Conservation (phyloP, 2,329 filamentous ascomycete species). For the Knufia fluminis region DNA sequence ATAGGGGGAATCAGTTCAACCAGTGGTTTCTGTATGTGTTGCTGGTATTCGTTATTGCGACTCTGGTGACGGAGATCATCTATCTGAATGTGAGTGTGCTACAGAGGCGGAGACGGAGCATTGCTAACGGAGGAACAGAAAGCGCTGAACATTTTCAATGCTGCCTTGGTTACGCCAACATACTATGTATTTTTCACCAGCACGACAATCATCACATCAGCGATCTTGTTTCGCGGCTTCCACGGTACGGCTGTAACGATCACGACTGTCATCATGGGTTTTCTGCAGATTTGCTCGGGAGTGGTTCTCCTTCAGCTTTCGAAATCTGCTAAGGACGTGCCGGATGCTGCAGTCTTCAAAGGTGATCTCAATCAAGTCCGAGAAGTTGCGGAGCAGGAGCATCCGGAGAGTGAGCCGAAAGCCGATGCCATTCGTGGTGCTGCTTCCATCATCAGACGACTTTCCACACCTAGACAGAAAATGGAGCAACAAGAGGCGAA, state of each 20-base stretch:
- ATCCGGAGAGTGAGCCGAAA: constrained; percentile 92
- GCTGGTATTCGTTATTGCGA: constrained; percentile 81
- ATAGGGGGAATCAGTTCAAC: constrained; percentile 80
- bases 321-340: constrained; percentile 95
- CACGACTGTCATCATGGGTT: constrained; percentile 82
- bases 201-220: constrained; percentile 87
- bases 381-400: constrained; percentile 87
- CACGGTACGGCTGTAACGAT: constrained; percentile 75
- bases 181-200: constrained; percentile 99
- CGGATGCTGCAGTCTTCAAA: constrained; percentile 81
- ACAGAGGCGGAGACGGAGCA: not conserved
- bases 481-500: constrained; percentile 72
- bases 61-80: constrained; percentile 85
- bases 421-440: constrained; percentile 90
- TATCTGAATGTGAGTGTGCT: constrained; percentile 76
- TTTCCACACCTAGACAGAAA: constrained; percentile 66
- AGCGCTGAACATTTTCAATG: constrained; percentile 95
- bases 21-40: constrained; percentile 95
- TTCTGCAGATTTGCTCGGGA: constrained; percentile 85
- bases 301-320: constrained; percentile 92
- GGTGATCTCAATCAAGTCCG: constrained; percentile 92
- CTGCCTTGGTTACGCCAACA: constrained; percentile 89
- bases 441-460: constrained; percentile 73
- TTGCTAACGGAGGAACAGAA: constrained; percentile 47
- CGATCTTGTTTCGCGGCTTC: constrained; percentile 87